These are phyloP conservation scores for Allantophomopsis cytisporea DNA, from an alignment of 2,329 filamentous ascomycete species.

Conservation along the genomic window DNA sequence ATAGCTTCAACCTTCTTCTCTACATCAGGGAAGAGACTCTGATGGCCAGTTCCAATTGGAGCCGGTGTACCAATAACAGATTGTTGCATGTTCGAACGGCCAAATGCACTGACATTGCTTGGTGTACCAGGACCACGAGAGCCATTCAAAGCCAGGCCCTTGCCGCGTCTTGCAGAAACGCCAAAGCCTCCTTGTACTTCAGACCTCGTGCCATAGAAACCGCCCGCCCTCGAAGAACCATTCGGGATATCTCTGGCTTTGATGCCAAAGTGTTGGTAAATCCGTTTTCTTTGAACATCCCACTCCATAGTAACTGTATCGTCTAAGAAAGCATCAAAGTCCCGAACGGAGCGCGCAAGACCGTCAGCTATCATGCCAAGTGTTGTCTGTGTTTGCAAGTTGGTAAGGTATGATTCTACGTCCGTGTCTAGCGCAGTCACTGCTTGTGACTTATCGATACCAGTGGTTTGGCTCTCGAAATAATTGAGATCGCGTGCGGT, in stretches of 20 bases:
- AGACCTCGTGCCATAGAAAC: constrained; percentile 18
- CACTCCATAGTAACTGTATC: constrained; percentile 93
- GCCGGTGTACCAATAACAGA: constrained; percentile 79
- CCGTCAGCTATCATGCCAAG: constrained; percentile 85
- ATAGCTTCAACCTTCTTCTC: constrained; percentile 39
- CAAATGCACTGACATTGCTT: constrained; percentile 42
- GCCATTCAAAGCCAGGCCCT: constrained; percentile 21
- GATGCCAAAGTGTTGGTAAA: constrained; percentile 95
- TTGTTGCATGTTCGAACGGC: constrained; percentile 58
- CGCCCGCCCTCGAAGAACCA: constrained; percentile 5
- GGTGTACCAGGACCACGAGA: constrained; percentile 10
- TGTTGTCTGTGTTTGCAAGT: constrained; percentile 81
- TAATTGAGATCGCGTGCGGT: constrained; percentile 78
- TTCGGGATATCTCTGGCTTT: constrained; percentile 37
- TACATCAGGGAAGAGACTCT: constrained; percentile 55
- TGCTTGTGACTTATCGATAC: constrained; percentile 26
- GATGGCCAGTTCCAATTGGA: constrained; percentile 45
- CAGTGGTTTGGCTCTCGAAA: constrained; percentile 45
- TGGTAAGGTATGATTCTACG: constrained; percentile 68
- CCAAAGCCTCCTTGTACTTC: constrained; percentile 42
- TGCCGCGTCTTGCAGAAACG: constrained; percentile 36
- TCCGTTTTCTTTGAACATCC: constrained; percentile 83
- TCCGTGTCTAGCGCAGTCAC: constrained; percentile 42
- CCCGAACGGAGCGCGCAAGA: constrained; percentile 74
- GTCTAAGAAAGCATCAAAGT: constrained; percentile 89